Evolutionary conservation across 2,329 filamentous ascomycete genomes (phyloP).

Genomic region (Arthrobotrys pseudoclavata): DNA sequence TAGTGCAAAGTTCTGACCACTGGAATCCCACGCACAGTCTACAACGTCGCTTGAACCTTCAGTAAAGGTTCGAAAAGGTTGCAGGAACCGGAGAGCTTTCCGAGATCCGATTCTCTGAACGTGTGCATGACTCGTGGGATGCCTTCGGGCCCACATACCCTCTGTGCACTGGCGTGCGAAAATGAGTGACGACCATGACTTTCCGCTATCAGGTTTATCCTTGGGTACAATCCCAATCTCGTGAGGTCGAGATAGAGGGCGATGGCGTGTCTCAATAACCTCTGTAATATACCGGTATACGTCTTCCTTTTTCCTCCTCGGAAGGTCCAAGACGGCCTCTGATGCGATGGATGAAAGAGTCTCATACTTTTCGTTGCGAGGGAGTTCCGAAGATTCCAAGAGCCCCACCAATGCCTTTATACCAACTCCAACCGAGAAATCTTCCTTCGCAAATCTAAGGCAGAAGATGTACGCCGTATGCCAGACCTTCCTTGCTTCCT

Average conservation of each 20-base stretch:
- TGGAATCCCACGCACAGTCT: slow-evolving; percentile 61
- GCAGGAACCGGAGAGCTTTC: slow-evolving; percentile 47
- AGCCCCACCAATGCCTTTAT: slow-evolving; percentile 24
- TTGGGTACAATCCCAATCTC: neutral
- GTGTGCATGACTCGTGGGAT: slow-evolving; percentile 28
- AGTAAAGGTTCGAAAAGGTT: slow-evolving; percentile 60
- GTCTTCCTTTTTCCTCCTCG: slow-evolving; percentile 28
- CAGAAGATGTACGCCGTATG: slow-evolving; percentile 28
- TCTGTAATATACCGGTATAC: slow-evolving; percentile 39
- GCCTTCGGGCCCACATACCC: slow-evolving; percentile 16
- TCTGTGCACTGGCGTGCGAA: slow-evolving; percentile 28
- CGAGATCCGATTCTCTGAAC: slow-evolving; percentile 23
- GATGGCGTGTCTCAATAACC: neutral
- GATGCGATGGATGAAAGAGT: slow-evolving; percentile 11
- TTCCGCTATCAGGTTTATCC: neutral
- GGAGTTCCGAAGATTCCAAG: slow-evolving; percentile 13
- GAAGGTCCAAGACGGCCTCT: slow-evolving; percentile 7
- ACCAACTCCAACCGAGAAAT: slow-evolving; percentile 23
- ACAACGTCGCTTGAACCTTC: slow-evolving; percentile 62
- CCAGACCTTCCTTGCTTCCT: slow-evolving; percentile 42
- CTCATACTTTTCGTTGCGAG: slow-evolving; percentile 18
- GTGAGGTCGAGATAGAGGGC: neutral
- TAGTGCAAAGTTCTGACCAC: slow-evolving; percentile 61
- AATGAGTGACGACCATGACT: slow-evolving; percentile 33
- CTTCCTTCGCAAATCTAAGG: neutral